These are phyloP conservation scores for Chionographis japonica DNA, from an alignment of 106 monocot genomes.

Conservation along the genomic window DNA sequence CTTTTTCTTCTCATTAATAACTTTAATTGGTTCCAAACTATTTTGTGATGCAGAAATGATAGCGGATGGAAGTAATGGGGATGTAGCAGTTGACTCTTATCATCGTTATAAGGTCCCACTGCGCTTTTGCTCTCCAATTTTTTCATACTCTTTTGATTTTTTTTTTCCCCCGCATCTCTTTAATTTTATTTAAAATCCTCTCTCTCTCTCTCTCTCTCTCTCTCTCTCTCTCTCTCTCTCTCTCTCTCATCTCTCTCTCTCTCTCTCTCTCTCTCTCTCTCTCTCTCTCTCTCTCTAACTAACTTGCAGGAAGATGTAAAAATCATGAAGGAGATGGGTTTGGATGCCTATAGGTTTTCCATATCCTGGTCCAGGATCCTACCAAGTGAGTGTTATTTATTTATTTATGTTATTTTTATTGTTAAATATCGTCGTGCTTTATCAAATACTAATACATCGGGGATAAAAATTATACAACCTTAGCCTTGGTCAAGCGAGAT, in stretches of 20 bases:
- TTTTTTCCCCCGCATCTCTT: too few relatives aligned
- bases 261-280: neutral
- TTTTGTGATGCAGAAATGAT: conserved; percentile 27
- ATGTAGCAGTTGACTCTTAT: conserved; percentile 38
- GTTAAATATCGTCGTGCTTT: too few relatives aligned
- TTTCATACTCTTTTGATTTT: too few relatives aligned
- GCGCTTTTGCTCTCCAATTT: too few relatives aligned
- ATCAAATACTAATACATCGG: too few relatives aligned
- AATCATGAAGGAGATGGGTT: conserved; percentile 36
- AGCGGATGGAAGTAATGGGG: conserved; percentile 37
- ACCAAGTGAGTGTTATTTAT: conserved; percentile 23
- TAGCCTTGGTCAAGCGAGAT: too few relatives aligned
- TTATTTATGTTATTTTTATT: too few relatives aligned
- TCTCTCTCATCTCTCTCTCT: too few relatives aligned
- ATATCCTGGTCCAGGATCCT: conserved; percentile 57
- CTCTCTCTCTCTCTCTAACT: neutral
- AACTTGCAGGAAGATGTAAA: conserved; percentile 47
- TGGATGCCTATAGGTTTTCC: conserved; percentile 54
- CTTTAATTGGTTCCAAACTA: neutral
- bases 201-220: neutral
- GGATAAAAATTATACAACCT: too few relatives aligned
- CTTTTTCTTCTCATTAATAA: too few relatives aligned
- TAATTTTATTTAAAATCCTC: too few relatives aligned
- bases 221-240: neutral
- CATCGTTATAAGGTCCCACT: conserved; percentile 36